Evolutionary conservation across 345 rosid genomes (phyloP), one percentile per base, ranked within the genome.

Genomic region (Lenwebbia sp.): DNA sequence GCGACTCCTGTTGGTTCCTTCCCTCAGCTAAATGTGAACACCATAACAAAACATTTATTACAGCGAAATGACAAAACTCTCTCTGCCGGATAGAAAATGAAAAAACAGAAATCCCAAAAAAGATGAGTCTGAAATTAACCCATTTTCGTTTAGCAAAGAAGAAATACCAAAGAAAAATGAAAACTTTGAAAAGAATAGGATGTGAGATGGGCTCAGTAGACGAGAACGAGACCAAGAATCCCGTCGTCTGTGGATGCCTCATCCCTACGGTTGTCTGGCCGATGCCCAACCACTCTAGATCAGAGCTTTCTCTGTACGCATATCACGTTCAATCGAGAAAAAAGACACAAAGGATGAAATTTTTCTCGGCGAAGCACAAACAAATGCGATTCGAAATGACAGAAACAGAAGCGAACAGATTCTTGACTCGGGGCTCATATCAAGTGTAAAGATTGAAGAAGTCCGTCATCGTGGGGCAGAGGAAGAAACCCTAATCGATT

Each of bases 181-280:
- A 26, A 15, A 10, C 83, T 10, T 40, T 5, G 58, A 54, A 89
- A 33, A 5, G 78, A 4, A 2, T 3, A 2, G 78, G 2, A 90
- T 91, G 91, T 91, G 93, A 30, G 89, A 92, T 91, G 92, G 93
- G 85, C 90, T 91, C 89, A 93, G 94, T 90, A 91, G 94, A 92
- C 88, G 83, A 89, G 87, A 74, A 25, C 88, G 88, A 91, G 89
- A 88, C 85, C 19, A 33, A 57, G 81, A 58, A 4, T 50, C 90
- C 91, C 89, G 85, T 58, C 85, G 85, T 88, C 95, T 91, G 94
- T 91, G 95, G 95, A 91, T 88, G 83, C 88, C 94, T 9, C 87
- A 92, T 91, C 90, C 30, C 93, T 91, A 90, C 92, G 92, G 95
- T 93, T 93, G 95, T 92, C 94, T 92, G 94, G 91, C 94, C 95